These are phyloP conservation scores for Skeletonema marinoi DNA, from an alignment of 108 stramenopile genomes.

Conservation along the genomic window DNA sequence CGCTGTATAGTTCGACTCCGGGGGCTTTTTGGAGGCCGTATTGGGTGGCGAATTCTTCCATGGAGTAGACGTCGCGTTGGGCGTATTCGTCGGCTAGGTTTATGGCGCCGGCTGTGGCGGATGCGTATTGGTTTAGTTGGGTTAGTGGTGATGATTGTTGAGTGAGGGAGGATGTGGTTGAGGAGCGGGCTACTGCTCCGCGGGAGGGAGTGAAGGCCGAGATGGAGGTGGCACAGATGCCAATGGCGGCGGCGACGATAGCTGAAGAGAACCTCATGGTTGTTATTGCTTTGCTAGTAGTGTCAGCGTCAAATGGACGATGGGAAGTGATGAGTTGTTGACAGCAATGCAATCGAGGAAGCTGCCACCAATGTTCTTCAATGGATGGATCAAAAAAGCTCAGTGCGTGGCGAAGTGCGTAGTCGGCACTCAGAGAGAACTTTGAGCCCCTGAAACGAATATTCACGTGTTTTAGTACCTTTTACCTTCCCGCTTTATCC, in stretches of 20 bases:
- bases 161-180: not conserved
- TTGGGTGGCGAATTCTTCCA: conserved; percentile 56
- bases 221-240: not conserved
- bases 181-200: not conserved
- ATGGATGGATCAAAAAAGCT: not conserved
- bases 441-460: too few relatives aligned
- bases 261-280: not conserved
- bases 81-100: conserved; percentile 2
- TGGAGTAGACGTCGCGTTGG: conserved; percentile 44
- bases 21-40: conserved; percentile 56
- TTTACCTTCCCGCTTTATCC: not conserved
- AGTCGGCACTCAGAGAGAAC: too few relatives aligned
- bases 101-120: not conserved
- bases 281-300: not conserved
- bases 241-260: not conserved
- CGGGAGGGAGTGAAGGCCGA: not conserved
- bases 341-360: not conserved
- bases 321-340: not conserved
- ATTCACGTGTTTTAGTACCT: not conserved
- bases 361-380: not conserved
- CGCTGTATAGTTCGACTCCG: conserved; percentile 48
- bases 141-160: not conserved
- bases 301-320: not conserved
- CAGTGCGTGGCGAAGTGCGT: not conserved
- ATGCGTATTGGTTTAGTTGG: not conserved